Evolutionary conservation across 257 asterid genomes (phyloP), one percentile per base, ranked within the genome.

Genomic region (Primulina huaijiensis): DNA sequence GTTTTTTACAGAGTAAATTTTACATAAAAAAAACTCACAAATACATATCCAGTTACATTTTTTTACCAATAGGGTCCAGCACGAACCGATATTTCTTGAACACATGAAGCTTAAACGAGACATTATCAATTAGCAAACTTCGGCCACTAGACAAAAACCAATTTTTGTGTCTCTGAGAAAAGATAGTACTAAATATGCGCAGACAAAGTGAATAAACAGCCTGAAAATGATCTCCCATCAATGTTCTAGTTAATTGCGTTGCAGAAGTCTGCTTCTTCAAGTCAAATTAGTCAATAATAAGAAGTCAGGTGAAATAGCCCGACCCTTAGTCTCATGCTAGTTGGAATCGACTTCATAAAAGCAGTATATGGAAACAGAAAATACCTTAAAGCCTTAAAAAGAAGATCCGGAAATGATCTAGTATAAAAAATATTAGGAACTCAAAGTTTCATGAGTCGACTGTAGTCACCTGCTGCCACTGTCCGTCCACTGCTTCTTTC

Each of bases 401-500:
- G 17, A 12, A 27, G 53, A 60, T 33, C 16, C 61, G 19, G 62
- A 38, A 25, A 55, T 38, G 17, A 58, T 38, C 40, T 5, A 17
- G 50, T 52, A 70, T 38, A 43, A 43, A 31, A 59, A 34, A 57
- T 27, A 46, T 30, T 9, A 30, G 52, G 12, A 67, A 31, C 31
- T 25, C 52, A 14, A 7, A 67, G 33, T 37, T 71, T 80, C 63
- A 82, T 21, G 72, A 52, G 50, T 76, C 92, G 60, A 85, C 88
- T 20, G 84, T 81, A 5, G 86, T 87, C 71, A 80, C 87, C 83
- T 79, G 85, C 74, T 78, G 85, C 90, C 95, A 86, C 37, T 84
- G 86, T 67, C 92, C 92, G 63, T 88, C 88, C 0, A 84, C 84
- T 1, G 83, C 91, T 74, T 88, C 95, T 46, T 84, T 86, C 92